These are phyloP conservation scores for Fusarium multiceps DNA, from an alignment of 2,329 filamentous ascomycete genomes.

Conservation along the genomic window DNA sequence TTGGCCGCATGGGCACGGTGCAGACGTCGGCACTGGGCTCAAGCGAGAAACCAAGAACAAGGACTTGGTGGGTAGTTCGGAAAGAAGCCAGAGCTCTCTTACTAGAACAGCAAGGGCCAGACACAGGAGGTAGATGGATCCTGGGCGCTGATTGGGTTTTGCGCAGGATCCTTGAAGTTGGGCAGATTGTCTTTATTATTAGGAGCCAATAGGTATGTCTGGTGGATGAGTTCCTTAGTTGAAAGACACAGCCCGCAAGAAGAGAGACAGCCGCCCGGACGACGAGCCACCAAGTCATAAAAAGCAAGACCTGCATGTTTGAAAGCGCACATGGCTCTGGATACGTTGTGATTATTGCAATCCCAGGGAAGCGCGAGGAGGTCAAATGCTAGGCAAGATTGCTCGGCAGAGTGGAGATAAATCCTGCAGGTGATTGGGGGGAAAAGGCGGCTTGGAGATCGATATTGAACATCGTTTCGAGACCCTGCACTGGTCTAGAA, in stretches of 20 bases:
- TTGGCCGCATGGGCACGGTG: conserved; percentile 39
- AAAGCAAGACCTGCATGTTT: conserved; percentile 4
- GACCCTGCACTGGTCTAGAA: conserved; percentile 29
- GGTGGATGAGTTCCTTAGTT: background rate
- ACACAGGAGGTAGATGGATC: conserved; percentile 31
- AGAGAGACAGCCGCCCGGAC: conserved; percentile 19
- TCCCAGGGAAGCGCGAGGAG: conserved; percentile 18
- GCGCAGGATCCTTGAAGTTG: conserved; percentile 15
- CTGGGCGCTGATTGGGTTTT: conserved; percentile 35
- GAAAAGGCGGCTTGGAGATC: conserved; percentile 37
- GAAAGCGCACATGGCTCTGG: conserved; percentile 25
- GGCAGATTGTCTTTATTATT: conserved; percentile 32
- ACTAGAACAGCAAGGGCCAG: conserved; percentile 37
- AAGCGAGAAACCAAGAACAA: conserved; percentile 40
- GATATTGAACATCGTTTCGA: conserved; percentile 41
- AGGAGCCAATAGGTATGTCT: conserved; percentile 9
- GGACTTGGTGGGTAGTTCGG: conserved; percentile 39
- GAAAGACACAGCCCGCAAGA: conserved; percentile 7
- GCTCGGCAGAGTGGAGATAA: conserved; percentile 33
- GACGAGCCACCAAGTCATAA: conserved; percentile 1
- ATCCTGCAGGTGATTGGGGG: conserved; percentile 31
- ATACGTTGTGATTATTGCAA: conserved; percentile 2
- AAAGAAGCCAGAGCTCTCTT: conserved; percentile 28
- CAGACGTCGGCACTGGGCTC: conserved; percentile 41
- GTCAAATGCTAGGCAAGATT: conserved; percentile 29